Evolutionary conservation across 768 basidiomycete genomes (phyloP).

Genomic region (Naganishia vaughanmartiniae): DNA sequence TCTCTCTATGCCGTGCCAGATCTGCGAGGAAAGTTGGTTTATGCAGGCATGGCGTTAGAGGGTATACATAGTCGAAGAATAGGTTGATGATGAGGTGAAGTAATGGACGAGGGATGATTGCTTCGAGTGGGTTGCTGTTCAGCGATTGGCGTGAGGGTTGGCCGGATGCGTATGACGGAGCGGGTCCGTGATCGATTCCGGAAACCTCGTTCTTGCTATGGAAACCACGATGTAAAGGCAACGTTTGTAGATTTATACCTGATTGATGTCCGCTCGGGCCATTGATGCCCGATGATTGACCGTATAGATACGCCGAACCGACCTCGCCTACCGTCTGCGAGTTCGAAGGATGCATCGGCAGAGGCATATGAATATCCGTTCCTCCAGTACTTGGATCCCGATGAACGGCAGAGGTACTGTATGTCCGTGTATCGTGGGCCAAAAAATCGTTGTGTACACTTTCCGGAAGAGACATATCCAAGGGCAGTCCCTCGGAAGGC

Average conservation of each 20-base stretch:
- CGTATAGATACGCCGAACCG: background rate
- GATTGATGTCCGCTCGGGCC: slow-evolving; percentile 44
- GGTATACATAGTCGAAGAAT: slow-evolving; percentile 92
- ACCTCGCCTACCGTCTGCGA: slow-evolving; percentile 23
- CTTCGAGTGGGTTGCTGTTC: slow-evolving; percentile 67
- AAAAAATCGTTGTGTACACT: background rate
- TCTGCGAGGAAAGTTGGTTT: slow-evolving; percentile 91
- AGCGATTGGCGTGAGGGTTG: slow-evolving; percentile 54
- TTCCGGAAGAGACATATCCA: background rate
- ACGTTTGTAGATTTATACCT: background rate
- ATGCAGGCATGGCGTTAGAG: slow-evolving; percentile 85
- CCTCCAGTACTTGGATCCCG: slow-evolving; percentile 16
- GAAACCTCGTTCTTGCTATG: background rate
- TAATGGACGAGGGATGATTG: slow-evolving; percentile 75
- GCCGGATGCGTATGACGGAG: slow-evolving; percentile 54
- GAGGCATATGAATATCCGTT: background rate
- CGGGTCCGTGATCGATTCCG: background rate
- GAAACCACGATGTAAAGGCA: background rate
- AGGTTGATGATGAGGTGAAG: slow-evolving; percentile 77
- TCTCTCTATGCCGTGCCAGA: slow-evolving; percentile 72
- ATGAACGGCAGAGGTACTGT: slow-evolving; percentile 15
- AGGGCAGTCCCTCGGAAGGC: background rate
- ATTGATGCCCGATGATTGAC: background rate
- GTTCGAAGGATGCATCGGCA: slow-evolving; percentile 14
- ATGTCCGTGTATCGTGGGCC: background rate